These are phyloP conservation scores for Pseudogymnoascus sp. DNA, from an alignment of 2,329 filamentous ascomycete genomes.

Conservation along the genomic window DNA sequence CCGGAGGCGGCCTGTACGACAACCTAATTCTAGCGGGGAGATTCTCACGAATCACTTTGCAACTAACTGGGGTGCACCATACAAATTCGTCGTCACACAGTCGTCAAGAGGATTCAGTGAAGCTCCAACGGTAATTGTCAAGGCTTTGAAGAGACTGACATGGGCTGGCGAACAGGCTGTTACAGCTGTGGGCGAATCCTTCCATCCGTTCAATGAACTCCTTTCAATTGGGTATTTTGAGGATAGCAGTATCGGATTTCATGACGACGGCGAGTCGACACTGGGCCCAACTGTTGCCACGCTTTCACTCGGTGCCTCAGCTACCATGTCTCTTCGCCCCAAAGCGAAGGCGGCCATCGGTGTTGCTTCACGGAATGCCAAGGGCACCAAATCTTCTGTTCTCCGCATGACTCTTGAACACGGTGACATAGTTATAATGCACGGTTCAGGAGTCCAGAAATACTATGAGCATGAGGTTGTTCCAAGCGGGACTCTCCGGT, in stretches of 20 bases:
- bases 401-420: slow-evolving; percentile 43
- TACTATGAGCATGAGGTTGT: slow-evolving; percentile 51
- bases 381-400: slow-evolving; percentile 27
- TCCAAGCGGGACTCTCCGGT: slow-evolving; percentile 42
- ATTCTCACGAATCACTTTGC: slow-evolving; percentile 43
- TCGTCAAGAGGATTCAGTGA: slow-evolving; percentile 40
- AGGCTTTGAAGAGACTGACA: slow-evolving; percentile 42
- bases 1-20: slow-evolving; percentile 34
- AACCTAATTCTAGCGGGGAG: slow-evolving; percentile 30
- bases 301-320: slow-evolving; percentile 48
- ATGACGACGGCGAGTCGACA: slow-evolving; percentile 57
- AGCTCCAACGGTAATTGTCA: slow-evolving; percentile 40
- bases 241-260: slow-evolving; percentile 49
- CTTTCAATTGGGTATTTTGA: slow-evolving; percentile 56
- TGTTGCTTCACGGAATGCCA: slow-evolving; percentile 25
- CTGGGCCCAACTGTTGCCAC: slow-evolving; percentile 55
- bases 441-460: slow-evolving; percentile 49
- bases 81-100: slow-evolving; percentile 55
- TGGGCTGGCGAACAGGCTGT: slow-evolving; percentile 44
- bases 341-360: slow-evolving; percentile 35
- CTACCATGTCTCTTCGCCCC: slow-evolving; percentile 48
- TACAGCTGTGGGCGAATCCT: slow-evolving; percentile 12
- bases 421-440: slow-evolving; percentile 58
- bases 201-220: slow-evolving; percentile 51
- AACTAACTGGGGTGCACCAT: slow-evolving; percentile 46